Evolutionary conservation across 2,329 filamentous ascomycete species (phyloP).

Genomic region (Microsporum ferrugineum): DNA sequence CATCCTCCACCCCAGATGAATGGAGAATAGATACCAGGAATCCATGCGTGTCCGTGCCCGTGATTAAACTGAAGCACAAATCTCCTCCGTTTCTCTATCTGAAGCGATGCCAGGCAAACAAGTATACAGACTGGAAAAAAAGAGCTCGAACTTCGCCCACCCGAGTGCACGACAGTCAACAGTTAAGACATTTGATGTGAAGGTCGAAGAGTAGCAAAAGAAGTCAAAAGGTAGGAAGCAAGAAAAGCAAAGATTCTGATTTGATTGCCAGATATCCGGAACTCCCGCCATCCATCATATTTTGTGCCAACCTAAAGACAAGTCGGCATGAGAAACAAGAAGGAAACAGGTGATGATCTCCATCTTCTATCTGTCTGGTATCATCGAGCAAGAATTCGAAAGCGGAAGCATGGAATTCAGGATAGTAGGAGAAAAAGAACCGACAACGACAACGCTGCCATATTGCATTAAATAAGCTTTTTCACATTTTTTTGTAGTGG

Average conservation of each 20-base stretch:
- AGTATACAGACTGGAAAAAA: background rate
- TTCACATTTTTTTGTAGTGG: conserved; percentile 7
- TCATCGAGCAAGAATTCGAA: conserved; percentile 5
- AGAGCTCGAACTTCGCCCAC: background rate
- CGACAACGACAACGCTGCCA: conserved; percentile 1
- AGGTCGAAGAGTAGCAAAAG: background rate
- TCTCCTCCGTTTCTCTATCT: background rate
- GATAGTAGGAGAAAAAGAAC: conserved; percentile 18
- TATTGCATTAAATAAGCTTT: conserved; percentile 2
- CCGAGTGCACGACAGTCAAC: background rate
- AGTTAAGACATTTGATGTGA: background rate
- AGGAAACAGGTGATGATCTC: conserved; percentile 29
- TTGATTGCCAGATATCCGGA: conserved; percentile 75
- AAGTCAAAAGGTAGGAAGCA: background rate
- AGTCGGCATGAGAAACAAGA: conserved; percentile 23
- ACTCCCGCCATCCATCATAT: conserved; percentile 43
- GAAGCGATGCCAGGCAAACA: background rate
- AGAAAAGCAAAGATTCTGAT: conserved; percentile 15
- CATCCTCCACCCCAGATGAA: background rate
- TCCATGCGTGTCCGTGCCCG: background rate
- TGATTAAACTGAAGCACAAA: background rate
- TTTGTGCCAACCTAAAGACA: conserved; percentile 18
- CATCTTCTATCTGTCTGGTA: conserved; percentile 38
- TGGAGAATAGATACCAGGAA: background rate
- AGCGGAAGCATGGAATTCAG: conserved; percentile 4